Evolutionary conservation across 352 stramenopile genomes (phyloP).

Genomic region (Pythium insidiosum): DNA sequence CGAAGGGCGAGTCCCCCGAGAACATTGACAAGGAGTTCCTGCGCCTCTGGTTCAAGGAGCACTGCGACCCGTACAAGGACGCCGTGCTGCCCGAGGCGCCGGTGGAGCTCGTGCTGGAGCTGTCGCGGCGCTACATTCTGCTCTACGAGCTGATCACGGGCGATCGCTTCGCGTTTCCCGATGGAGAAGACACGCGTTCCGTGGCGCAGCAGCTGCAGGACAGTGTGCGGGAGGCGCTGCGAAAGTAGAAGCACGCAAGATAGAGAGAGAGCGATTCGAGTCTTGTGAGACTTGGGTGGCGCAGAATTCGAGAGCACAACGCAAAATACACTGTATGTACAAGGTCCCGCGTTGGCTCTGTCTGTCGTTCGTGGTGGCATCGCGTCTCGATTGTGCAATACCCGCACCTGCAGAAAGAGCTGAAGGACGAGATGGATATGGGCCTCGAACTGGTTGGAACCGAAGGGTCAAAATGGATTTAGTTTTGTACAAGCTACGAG

Average conservation of each 20-base stretch:
- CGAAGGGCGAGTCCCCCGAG: slow-evolving; percentile 87
- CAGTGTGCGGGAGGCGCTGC: slow-evolving; percentile 26
- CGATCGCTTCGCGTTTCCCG: slow-evolving; percentile 88
- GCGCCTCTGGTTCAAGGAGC: slow-evolving; percentile 95
- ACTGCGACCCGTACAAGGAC: slow-evolving; percentile 99
- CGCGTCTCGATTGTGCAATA: too few relatives aligned
- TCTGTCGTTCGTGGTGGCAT: too few relatives aligned
- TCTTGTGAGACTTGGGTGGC: too few relatives aligned
- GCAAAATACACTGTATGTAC: too few relatives aligned
- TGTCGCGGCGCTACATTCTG: slow-evolving; percentile 96
- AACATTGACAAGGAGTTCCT: slow-evolving; percentile 99
- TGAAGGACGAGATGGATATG: too few relatives aligned
- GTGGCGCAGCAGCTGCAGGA: slow-evolving; percentile 40
- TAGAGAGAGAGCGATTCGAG: slow-evolving; percentile 12
- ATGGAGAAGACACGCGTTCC: not conserved
- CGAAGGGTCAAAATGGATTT: too few relatives aligned
- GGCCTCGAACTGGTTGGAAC: too few relatives aligned
- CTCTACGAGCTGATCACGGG: slow-evolving; percentile 99
- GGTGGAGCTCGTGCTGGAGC: slow-evolving; percentile 93
- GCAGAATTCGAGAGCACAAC: too few relatives aligned
- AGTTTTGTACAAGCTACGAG: too few relatives aligned
- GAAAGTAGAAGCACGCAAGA: too few relatives aligned
- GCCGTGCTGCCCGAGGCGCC: slow-evolving; percentile 92
- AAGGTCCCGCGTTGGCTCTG: too few relatives aligned
- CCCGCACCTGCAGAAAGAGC: too few relatives aligned